These are phyloP conservation scores for Exophiala bonariae DNA, from an alignment of 2,329 filamentous ascomycete species.

Conservation along the genomic window DNA sequence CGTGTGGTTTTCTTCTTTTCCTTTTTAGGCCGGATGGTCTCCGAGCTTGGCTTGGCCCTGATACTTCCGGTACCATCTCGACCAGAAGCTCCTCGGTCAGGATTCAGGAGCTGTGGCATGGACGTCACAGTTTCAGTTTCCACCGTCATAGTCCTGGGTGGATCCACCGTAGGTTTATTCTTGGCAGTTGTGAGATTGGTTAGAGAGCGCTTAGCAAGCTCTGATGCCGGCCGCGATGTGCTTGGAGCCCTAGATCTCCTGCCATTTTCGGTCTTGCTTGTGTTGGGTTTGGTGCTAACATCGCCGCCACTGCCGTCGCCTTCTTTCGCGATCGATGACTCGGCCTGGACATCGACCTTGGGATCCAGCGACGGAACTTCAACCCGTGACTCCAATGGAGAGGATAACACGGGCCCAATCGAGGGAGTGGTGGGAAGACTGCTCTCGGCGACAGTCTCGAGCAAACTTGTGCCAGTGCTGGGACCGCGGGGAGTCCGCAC, in stretches of 20 bases:
- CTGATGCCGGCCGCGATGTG: slow-evolving; percentile 49
- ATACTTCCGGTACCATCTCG: slow-evolving; percentile 70
- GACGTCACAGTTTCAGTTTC: slow-evolving; percentile 95
- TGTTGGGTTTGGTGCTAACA: slow-evolving; percentile 44
- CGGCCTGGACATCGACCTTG: slow-evolving; percentile 36
- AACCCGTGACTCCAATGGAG: slow-evolving; percentile 39
- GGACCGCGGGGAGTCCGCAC: slow-evolving; percentile 62
- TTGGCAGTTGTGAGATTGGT: slow-evolving; percentile 65
- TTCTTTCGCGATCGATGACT: slow-evolving; percentile 48
- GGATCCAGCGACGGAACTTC: slow-evolving; percentile 44
- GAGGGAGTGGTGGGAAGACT: slow-evolving; percentile 73
- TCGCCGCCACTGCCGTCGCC: slow-evolving; percentile 39
- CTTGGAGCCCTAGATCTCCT: slow-evolving; percentile 33
- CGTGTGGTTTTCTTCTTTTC: slow-evolving; percentile 79
- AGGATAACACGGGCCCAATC: slow-evolving; percentile 36
- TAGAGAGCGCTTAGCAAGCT: slow-evolving; percentile 66
- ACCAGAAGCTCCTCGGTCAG: slow-evolving; percentile 58
- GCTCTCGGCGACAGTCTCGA: slow-evolving; percentile 91
- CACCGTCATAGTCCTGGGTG: slow-evolving; percentile 88
- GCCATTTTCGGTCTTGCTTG: slow-evolving; percentile 39
- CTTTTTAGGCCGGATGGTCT: slow-evolving; percentile 92
- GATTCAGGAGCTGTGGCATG: slow-evolving; percentile 72
- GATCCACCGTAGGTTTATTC: slow-evolving; percentile 70
- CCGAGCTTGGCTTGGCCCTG: slow-evolving; percentile 84
- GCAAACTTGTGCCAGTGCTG: slow-evolving; percentile 59